Evolutionary conservation across 2,329 filamentous ascomycete species (phyloP).

Genomic region (Volutella citrinella): DNA sequence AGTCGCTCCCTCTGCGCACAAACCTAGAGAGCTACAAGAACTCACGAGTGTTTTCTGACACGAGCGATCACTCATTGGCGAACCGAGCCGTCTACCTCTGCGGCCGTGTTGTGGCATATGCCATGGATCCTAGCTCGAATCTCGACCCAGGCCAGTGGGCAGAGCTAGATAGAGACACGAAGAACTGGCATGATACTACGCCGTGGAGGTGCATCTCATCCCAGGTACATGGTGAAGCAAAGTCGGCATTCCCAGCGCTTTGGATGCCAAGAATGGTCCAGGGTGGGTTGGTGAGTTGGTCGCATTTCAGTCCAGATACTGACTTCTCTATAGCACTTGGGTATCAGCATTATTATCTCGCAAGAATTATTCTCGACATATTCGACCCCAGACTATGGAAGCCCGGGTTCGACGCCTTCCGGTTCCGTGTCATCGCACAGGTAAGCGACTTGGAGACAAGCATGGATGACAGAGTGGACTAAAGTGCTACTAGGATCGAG

Average conservation of each 20-base stretch:
- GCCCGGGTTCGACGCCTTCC: conserved; percentile 21
- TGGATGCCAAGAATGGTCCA: conserved; percentile 17
- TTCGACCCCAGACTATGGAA: conserved; percentile 33
- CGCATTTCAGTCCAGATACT: too few relatives aligned
- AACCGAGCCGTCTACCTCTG: conserved; percentile 26
- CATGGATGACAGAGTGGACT: too few relatives aligned
- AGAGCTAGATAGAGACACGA: conserved; percentile 17
- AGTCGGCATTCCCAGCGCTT: conserved; percentile 12
- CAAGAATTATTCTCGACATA: conserved; percentile 35
- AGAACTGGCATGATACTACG: conserved; percentile 19
- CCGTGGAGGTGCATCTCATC: conserved; percentile 16
- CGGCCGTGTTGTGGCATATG: conserved; percentile 29
- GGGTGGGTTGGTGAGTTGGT: too few relatives aligned
- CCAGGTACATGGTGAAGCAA: conserved; percentile 1
- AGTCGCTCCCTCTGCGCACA: conserved; percentile 35
- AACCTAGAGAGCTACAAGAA: conserved; percentile 32
- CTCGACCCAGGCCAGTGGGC: conserved; percentile 18
- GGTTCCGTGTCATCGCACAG: conserved; percentile 15
- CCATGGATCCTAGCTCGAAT: conserved; percentile 29
- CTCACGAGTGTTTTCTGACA: conserved; percentile 21
- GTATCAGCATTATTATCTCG: conserved; percentile 38
- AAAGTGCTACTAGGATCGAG: conserved; percentile 21
- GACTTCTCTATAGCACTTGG: conserved; percentile 29
- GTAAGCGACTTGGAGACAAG: conserved; percentile 5
- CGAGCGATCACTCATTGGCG: conserved; percentile 23